Evolutionary conservation across 176 grass and related monocot species (phyloP), one percentile per base, ranked within the genome.

Genomic region (Miscanthus lutarioriparius): DNA sequence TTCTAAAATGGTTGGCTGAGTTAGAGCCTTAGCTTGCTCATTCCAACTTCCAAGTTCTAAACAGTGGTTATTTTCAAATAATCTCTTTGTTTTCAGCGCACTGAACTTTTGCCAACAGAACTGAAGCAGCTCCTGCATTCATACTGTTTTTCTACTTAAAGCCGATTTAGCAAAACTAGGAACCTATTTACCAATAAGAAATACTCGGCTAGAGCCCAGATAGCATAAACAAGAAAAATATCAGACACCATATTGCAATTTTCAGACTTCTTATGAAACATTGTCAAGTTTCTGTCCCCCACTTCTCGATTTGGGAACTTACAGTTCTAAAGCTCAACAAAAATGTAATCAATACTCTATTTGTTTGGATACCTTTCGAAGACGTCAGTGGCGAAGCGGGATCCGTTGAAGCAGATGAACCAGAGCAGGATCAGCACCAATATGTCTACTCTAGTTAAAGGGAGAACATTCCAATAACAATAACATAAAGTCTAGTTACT

Each of bases 381-480:
- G 68, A 93, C 70, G 2, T 97, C 91, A 3, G 66, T 75, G 20
- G 87, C 86, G 28, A 86, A 97, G 87, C 91, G 88, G 2, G 94
- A 91, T 15, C 89, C 89, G 25, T 97, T 97, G 70, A 93, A 78
- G 78, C 84, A 93, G 91, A 93, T 83, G 82, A 93, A 97, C 87
- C 91, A 97, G 67, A 93, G 91, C 63, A 93, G 78, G 45, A 93
- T 78, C 62, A 93, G 79, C 43, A 97, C 79, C 82, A 93, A 83
- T 88, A 91, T 91, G 74, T 97, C 94, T 97, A 66, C 64, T 74
- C 72, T 22, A 76, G 66, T 92, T 80, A 83, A 85, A 77, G 69
- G 63, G 16, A 27, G 27, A 65, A 36, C 72, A 51, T 38, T 83
- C 13, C 61, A 48, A 53, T 11, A 84, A 36, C 7, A 75, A 7